Evolutionary conservation across 352 stramenopile species (phyloP).

Genomic region (Phytophthora pseudosyringae): DNA sequence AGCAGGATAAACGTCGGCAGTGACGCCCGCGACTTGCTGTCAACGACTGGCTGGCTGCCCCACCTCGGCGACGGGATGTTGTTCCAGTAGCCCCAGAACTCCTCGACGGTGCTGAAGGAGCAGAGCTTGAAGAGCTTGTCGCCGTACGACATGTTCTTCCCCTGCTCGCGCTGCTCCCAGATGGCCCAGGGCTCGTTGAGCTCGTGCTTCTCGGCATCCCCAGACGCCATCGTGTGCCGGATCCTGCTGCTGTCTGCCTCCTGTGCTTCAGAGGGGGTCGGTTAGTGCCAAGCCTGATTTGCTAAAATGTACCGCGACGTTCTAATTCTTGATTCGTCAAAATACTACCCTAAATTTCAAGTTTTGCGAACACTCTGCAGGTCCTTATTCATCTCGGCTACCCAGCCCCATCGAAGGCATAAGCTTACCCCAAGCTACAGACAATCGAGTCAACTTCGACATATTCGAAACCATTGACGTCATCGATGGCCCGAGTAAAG

Average conservation of each 20-base stretch:
- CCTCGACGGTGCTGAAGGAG: constrained; percentile 85
- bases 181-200: constrained; percentile 88
- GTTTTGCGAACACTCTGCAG: no score
- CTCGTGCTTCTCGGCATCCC: constrained; percentile 63
- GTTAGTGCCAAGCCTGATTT: constrained; percentile 17
- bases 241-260: constrained; percentile 17
- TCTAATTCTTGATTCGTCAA: constrained; percentile 4
- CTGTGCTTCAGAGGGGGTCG: constrained; percentile 8
- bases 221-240: constrained; percentile 45
- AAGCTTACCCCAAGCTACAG: neutral
- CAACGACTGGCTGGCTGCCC: constrained; percentile 1
- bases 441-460: neutral
- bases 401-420: no score
- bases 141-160: constrained; percentile 80
- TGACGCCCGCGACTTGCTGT: neutral
- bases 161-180: constrained; percentile 86
- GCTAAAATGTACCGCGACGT: constrained; percentile 12
- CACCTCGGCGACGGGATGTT: constrained; percentile 91
- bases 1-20: neutral
- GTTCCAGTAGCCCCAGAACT: constrained; percentile 93
- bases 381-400: no score
- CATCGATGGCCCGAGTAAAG: neutral
- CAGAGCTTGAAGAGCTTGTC: constrained; percentile 91
- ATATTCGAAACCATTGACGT: neutral
- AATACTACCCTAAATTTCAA: neutral